Evolutionary conservation across 2,329 filamentous ascomycete genomes (phyloP).

Genomic region (Fusarium secorum): DNA sequence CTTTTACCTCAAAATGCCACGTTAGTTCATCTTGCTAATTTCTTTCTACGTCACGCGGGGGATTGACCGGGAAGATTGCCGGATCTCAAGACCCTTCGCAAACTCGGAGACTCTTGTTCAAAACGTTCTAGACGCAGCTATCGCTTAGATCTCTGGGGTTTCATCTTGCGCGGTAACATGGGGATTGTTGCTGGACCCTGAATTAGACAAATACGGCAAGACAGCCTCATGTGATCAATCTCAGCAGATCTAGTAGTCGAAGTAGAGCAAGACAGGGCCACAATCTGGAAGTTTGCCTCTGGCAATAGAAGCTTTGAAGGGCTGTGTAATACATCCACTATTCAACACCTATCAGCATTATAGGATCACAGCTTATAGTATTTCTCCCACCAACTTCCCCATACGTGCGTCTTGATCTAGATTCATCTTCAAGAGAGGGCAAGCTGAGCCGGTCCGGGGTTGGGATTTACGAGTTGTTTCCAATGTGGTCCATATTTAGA

Average conservation of each 20-base stretch:
- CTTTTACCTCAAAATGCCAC: constrained; percentile 20
- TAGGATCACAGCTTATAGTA: not conserved
- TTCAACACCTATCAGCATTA: not conserved
- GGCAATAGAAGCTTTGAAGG: not conserved
- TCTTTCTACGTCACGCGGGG: constrained; percentile 37
- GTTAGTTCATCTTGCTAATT: constrained; percentile 30
- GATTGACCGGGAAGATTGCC: constrained; percentile 13
- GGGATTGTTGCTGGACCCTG: not conserved
- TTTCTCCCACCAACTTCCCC: constrained; percentile 1
- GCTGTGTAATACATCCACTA: not conserved
- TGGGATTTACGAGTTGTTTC: not conserved
- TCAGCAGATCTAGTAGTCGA: not conserved
- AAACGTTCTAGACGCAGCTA: constrained; percentile 10
- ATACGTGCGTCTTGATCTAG: constrained; percentile 11
- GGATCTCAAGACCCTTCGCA: not conserved
- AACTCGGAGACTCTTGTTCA: constrained; percentile 23
- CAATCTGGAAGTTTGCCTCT: not conserved
- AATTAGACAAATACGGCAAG: not conserved
- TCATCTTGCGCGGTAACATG: not conserved
- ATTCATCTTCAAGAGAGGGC: not conserved
- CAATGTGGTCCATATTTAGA: not conserved
- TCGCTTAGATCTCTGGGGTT: not conserved
- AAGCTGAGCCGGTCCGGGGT: not conserved
- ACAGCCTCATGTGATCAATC: not conserved
- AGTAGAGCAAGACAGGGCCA: not conserved